phyloP scores from a whole-genome alignment of 331 rosid species.

The Phaseolus coccineus region DNA sequence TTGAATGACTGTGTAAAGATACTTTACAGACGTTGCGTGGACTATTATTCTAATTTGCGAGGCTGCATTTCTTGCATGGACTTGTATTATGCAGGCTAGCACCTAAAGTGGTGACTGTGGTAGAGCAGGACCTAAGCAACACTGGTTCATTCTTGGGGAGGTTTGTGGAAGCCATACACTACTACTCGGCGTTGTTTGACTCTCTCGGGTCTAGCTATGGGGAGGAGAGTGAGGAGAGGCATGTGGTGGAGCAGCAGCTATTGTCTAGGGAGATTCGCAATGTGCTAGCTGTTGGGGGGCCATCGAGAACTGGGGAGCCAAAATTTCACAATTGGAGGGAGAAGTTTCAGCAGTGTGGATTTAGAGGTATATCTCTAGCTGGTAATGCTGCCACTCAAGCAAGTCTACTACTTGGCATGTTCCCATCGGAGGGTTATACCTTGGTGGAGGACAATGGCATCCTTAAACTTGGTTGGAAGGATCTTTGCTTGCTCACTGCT shows the following conservation, averaged over 20 bases:
- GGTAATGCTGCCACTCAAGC: constrained; percentile 99
- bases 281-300: constrained; percentile 92
- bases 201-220: constrained; percentile 94
- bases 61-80: constrained; percentile 35
- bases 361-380: constrained; percentile 81
- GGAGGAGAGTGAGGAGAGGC: constrained; percentile 95
- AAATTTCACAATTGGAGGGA: constrained; percentile 98
- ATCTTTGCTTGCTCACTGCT: constrained; percentile 96
- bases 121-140: constrained; percentile 93
- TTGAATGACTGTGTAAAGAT: not conserved
- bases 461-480: constrained; percentile 98
- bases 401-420: constrained; percentile 87
- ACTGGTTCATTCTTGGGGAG: constrained; percentile 96
- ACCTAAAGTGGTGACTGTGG: constrained; percentile 98
- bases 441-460: constrained; percentile 96
- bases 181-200: constrained; percentile 94
- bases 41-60: not conserved
- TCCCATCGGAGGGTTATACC: constrained; percentile 96
- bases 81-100: constrained; percentile 65
- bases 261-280: constrained; percentile 90
- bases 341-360: constrained; percentile 86
- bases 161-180: constrained; percentile 97
- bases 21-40: not conserved
- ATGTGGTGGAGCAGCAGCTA: constrained; percentile 95
- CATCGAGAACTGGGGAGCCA: constrained; percentile 82